Conservation (phyloP, 306 rosid genomes). For the Gillenia trifoliata region DNA sequence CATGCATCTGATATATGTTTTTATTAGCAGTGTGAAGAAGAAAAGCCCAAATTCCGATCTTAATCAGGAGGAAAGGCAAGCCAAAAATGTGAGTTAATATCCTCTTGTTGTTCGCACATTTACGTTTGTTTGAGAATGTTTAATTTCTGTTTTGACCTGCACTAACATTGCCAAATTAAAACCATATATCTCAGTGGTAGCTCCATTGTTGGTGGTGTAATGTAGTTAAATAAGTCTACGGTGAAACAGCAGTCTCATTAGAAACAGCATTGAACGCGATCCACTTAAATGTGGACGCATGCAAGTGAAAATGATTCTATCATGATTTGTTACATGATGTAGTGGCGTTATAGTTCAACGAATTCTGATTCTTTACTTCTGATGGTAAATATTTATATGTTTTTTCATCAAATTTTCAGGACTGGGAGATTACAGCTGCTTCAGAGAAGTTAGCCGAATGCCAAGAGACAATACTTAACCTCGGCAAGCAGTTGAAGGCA, state of each 20-base stretch:
- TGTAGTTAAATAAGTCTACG: not conserved
- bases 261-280: not conserved
- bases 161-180: not conserved
- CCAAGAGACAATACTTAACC: conserved; percentile 86
- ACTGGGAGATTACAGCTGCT: conserved; percentile 83
- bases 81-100: conserved; percentile 58
- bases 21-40: conserved; percentile 43
- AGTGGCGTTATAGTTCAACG: not conserved
- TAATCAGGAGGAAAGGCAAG: conserved; percentile 47
- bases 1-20: conserved; percentile 16
- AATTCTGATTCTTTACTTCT: not conserved
- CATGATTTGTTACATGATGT: not conserved
- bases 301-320: not conserved
- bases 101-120: not conserved
- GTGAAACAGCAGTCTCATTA: not conserved
- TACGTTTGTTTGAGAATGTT: not conserved
- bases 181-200: not conserved
- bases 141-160: not conserved
- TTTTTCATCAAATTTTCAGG: conserved; percentile 43
- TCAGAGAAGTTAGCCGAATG: conserved; percentile 94
- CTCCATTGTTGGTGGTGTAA: not conserved
- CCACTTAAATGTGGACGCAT: not conserved
- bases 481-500: conserved; percentile 89
- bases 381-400: not conserved
- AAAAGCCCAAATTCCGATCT: conserved; percentile 22